Evolutionary conservation across 179 eudicot genomes (phyloP), one percentile per base, ranked within the genome.

Genomic region (Vitellaria paradoxa): DNA sequence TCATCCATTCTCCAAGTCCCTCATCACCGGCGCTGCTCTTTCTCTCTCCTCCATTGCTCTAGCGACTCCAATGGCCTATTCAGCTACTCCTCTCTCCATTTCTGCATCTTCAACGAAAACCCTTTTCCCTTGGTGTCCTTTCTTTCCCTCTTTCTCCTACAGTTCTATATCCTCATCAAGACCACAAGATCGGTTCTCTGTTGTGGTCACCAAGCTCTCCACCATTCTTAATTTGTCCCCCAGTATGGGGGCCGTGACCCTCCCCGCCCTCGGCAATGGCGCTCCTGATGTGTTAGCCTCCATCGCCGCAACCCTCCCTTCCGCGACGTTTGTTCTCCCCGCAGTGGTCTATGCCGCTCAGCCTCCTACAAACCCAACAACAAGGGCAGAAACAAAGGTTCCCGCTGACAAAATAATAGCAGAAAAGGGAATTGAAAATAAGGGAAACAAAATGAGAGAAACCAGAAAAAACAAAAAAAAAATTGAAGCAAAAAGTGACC

Each of bases 221-320:
- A 12, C 80, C 24, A 89, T 75, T 37, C 82, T 94, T 45, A 83
- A 82, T 6, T 87, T 96, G 18, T 86, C 98, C 0, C 94, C 97
- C 0, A 87, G 92, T 1, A 88, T 93, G 89, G 99, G 89, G 0
- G 99, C 97, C 6, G 98, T 96, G 3, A 94, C 99, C 6, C 87
- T 96, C 3, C 69, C 94, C 1, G 96, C 99, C 3, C 85, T 96
- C 1, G 98, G 45, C 5, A 42, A 42, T 5, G 45, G 6, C 45
- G 6, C 45, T 42, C 45, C 45, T 4, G 6, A 42, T 42, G 6
- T 42, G 45, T 42, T 42, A 1, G 45, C 45, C 45, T 42, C 6
- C 3, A 4, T 42, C 6, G 6, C 45, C 45, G 6, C 45, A n/a
- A n/a, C n/a, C n/a, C n/a, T n/a, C n/a, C n/a, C n/a, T n/a, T n/a